phyloP scores from a whole-genome alignment of 2,329 filamentous ascomycete species.

The Epichloe gansuensis region DNA sequence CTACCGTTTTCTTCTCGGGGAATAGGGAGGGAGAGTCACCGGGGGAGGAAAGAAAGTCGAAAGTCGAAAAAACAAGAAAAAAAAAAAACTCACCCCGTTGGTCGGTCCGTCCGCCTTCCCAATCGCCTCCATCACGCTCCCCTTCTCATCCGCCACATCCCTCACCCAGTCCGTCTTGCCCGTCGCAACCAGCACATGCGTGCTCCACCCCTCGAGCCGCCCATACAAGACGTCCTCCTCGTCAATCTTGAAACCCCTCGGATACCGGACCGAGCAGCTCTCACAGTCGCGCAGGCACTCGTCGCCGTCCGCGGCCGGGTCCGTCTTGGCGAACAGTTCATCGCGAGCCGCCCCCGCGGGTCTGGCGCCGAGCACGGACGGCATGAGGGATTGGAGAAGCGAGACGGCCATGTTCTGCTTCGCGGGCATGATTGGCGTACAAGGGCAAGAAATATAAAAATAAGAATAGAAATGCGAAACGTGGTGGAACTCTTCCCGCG shows the following conservation, averaged over 20 bases:
- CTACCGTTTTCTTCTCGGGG: not conserved
- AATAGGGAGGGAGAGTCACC: too few relatives aligned
- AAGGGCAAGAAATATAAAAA: too few relatives aligned
- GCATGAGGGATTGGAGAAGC: slow-evolving; percentile 20
- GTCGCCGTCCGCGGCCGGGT: slow-evolving; percentile 69
- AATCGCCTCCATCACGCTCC: slow-evolving; percentile 70
- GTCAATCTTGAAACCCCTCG: slow-evolving; percentile 59
- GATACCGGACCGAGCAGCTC: slow-evolving; percentile 66
- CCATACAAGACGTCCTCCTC: slow-evolving; percentile 71
- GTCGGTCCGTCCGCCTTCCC: slow-evolving; percentile 42
- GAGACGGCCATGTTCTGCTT: slow-evolving; percentile 31
- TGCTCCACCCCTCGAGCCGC: slow-evolving; percentile 72
- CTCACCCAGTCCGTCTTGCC: slow-evolving; percentile 90
- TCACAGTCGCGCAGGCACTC: slow-evolving; percentile 83
- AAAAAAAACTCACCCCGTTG: slow-evolving; percentile 48
- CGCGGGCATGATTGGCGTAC: slow-evolving; percentile 12
- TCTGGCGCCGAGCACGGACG: slow-evolving; percentile 17
- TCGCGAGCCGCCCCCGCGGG: slow-evolving; percentile 17
- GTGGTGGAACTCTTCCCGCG: too few relatives aligned
- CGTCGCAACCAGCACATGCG: slow-evolving; percentile 86
- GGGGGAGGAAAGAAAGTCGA: not conserved
- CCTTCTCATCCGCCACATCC: slow-evolving; percentile 78
- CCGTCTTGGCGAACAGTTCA: slow-evolving; percentile 59
- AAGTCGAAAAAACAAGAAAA: not conserved
- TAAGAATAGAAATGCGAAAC: too few relatives aligned